These are phyloP conservation scores for Boletus huronensis DNA, from an alignment of 768 basidiomycete genomes.

Conservation along the genomic window DNA sequence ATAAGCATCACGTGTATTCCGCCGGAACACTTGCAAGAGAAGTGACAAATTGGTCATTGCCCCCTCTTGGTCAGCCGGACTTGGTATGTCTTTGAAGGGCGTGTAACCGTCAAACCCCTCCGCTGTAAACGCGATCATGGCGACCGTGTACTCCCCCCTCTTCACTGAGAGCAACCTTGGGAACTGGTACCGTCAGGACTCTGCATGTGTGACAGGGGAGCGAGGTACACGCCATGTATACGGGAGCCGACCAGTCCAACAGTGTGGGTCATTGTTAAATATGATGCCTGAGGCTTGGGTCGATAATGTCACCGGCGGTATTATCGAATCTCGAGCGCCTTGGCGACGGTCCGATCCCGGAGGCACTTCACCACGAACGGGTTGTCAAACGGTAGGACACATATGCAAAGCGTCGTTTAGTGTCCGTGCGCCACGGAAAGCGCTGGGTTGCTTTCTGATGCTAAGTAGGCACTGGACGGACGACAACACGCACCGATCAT, in stretches of 20 bases:
- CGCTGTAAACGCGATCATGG: constrained; percentile 11
- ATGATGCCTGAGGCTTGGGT: constrained; percentile 2
- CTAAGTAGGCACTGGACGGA: background rate
- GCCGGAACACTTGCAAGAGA: constrained; percentile 8
- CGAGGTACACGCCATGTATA: background rate
- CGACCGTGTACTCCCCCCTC: constrained; percentile 1
- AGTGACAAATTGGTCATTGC: constrained; percentile 6
- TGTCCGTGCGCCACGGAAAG: too few relatives aligned
- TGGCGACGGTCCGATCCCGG: background rate
- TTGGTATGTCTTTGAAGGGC: constrained; percentile 1
- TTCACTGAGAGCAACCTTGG: background rate
- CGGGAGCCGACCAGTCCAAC: constrained; percentile 1
- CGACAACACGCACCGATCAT: constrained; percentile 11
- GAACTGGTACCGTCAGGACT: background rate
- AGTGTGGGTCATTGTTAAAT: background rate
- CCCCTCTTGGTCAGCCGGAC: constrained; percentile 1
- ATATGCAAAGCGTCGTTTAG: background rate
- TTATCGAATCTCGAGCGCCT: constrained; percentile 17
- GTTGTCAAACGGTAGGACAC: constrained; percentile 5
- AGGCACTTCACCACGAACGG: constrained; percentile 5
- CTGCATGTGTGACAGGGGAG: background rate
- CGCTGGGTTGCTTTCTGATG: background rate
- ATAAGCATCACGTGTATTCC: background rate
- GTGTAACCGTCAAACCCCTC: constrained; percentile 9
- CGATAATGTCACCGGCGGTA: constrained; percentile 2